Conservation (phyloP, 164 flowering plant genomes). For the Kalanchoe fedtschenkoi region DNA sequence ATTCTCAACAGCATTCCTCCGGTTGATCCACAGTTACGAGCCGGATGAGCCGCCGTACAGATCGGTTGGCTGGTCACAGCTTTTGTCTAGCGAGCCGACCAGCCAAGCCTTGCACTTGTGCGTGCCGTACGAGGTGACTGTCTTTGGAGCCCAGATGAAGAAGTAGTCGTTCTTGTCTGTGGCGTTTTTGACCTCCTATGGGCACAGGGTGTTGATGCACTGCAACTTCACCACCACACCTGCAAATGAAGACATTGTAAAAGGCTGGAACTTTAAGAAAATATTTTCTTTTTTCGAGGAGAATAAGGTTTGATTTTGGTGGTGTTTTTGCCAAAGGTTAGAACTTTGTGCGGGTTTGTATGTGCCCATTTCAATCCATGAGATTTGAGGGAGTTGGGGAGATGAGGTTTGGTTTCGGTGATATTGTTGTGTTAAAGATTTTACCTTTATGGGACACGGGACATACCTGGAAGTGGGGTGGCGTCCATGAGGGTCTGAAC, state of each 20-base stretch:
- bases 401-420: neutral
- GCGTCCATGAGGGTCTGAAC: conserved; percentile 35
- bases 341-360: too few relatives aligned
- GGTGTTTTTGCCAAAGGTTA: too few relatives aligned
- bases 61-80: conserved; percentile 30
- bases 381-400: too few relatives aligned
- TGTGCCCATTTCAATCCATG: too few relatives aligned
- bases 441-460: neutral
- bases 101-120: conserved; percentile 48
- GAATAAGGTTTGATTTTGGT: neutral
- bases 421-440: neutral
- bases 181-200: conserved; percentile 9
- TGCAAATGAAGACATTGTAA: conserved; percentile 11
- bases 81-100: conserved; percentile 19
- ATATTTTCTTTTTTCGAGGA: neutral
- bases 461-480: conserved; percentile 35
- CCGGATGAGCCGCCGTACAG: conserved; percentile 38
- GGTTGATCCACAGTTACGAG: conserved; percentile 21
- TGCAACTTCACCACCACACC: conserved; percentile 48
- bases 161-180: conserved; percentile 78
- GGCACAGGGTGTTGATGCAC: conserved; percentile 45
- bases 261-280: too few relatives aligned
- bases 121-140: conserved; percentile 26
- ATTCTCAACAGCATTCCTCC: conserved; percentile 2
- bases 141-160: conserved; percentile 34